These are phyloP conservation scores for Russula lepida DNA, from an alignment of 768 basidiomycete genomes.

Conservation along the genomic window DNA sequence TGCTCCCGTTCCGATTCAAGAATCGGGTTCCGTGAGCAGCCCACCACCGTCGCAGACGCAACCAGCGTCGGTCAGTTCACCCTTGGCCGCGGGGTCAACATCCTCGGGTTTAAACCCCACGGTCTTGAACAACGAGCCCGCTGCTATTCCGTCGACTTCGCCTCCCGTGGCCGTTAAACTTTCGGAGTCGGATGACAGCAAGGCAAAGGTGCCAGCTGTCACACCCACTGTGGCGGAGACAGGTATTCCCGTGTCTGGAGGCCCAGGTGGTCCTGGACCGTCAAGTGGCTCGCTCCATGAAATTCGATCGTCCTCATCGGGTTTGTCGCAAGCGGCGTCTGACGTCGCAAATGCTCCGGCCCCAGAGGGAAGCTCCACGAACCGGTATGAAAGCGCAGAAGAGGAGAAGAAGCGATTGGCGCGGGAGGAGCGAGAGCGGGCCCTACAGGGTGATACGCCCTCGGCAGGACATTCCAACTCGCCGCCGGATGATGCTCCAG, in stretches of 20 bases:
- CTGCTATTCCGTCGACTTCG: conserved; percentile 22
- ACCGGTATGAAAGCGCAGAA: conserved; percentile 41
- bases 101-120: conserved; percentile 24
- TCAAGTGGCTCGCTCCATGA: conserved; percentile 55
- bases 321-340: conserved; percentile 2
- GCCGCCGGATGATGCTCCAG: conserved; percentile 1
- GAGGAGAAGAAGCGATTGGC: conserved; percentile 59
- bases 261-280: conserved; percentile 54
- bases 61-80: conserved; percentile 20
- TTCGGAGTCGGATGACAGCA: conserved; percentile 28
- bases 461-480: conserved; percentile 12
- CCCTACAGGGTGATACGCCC: conserved; percentile 26
- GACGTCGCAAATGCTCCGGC: neutral
- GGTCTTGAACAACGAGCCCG: conserved; percentile 26
- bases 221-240: conserved; percentile 69
- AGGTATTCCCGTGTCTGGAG: conserved; percentile 58
- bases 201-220: conserved; percentile 28
- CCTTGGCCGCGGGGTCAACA: conserved; percentile 29
- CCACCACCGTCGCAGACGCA: conserved; percentile 10
- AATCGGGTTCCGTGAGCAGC: neutral
- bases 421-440: conserved; percentile 44
- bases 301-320: conserved; percentile 24
- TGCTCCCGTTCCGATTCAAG: conserved; percentile 1
- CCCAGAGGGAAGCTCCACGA: conserved; percentile 25
- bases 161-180: conserved; percentile 22